phyloP scores from a whole-genome alignment of 1,284 basidiomycete genomes.

The Caloboletus firmus region DNA sequence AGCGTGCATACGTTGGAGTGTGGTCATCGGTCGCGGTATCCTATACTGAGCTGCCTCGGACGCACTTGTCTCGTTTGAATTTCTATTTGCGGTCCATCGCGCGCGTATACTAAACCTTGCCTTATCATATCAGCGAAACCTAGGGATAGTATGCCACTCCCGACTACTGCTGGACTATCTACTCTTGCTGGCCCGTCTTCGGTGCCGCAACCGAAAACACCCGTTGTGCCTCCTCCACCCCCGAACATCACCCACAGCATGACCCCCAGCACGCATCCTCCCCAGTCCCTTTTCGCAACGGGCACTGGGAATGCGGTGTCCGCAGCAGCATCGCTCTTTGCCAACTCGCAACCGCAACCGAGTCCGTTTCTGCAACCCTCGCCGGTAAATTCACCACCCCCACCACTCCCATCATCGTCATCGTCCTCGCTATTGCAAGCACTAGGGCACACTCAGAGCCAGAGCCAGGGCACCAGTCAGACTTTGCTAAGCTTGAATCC shows the following conservation, averaged over 20 bases:
- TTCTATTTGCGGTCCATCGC: not conserved
- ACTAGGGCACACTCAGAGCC: constrained; percentile 19
- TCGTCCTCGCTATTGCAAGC: constrained; percentile 32
- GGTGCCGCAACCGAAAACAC: constrained; percentile 27
- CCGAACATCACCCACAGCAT: constrained; percentile 28
- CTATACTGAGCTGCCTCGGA: not conserved
- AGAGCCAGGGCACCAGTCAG: constrained; percentile 9
- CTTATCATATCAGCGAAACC: constrained; percentile 20
- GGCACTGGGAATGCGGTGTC: constrained; percentile 14
- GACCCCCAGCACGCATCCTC: constrained; percentile 36
- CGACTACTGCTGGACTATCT: constrained; percentile 15
- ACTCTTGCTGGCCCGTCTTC: constrained; percentile 14
- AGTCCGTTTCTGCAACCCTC: constrained; percentile 33
- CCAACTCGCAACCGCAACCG: constrained; percentile 28
- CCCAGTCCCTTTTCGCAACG: constrained; percentile 28
- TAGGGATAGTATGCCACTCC: constrained; percentile 18
- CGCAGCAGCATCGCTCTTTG: constrained; percentile 17
- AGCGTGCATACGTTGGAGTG: not conserved
- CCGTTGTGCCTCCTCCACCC: constrained; percentile 11
- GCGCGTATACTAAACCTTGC: constrained; percentile 6
- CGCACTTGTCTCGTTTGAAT: not conserved
- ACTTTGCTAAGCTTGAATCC: constrained; percentile 17
- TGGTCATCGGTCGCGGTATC: not conserved
- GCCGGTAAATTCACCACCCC: constrained; percentile 18
- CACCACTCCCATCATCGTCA: constrained; percentile 10